phyloP scores from a whole-genome alignment of 2,329 filamentous ascomycete species.

The Aspergillus brunneoviolaceus region DNA sequence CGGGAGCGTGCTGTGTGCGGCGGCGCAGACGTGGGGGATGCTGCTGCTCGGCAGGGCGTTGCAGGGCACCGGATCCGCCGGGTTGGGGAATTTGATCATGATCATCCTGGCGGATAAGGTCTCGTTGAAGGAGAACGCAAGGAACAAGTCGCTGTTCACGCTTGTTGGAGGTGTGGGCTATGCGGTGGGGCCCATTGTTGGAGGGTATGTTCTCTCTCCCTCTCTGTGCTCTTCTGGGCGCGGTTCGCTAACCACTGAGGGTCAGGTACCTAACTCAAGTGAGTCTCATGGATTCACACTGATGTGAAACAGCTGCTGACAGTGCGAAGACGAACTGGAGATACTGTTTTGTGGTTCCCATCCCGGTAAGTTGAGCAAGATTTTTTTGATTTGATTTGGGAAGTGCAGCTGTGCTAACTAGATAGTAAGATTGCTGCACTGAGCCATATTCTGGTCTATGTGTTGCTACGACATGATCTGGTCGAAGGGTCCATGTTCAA shows the following conservation, averaged over 20 bases:
- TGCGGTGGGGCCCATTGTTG: slow-evolving; percentile 61
- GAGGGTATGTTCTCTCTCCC: slow-evolving; percentile 41
- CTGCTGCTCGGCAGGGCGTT: slow-evolving; percentile 63
- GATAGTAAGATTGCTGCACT: slow-evolving; percentile 44
- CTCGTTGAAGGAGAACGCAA: slow-evolving; percentile 59
- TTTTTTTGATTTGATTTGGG: too few species aligned
- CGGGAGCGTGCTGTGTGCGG: slow-evolving; percentile 63
- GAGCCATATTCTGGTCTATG: slow-evolving; percentile 54
- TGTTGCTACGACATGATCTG: slow-evolving; percentile 60
- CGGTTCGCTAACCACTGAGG: slow-evolving; percentile 4
- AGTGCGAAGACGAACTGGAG: slow-evolving; percentile 54
- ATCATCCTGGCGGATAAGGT: slow-evolving; percentile 67
- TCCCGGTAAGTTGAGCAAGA: slow-evolving; percentile 24
- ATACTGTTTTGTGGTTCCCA: slow-evolving; percentile 66
- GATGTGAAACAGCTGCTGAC: slow-evolving; percentile 40
- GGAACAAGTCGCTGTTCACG: slow-evolving; percentile 63
- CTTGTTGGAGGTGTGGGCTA: slow-evolving; percentile 61
- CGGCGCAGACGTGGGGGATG: slow-evolving; percentile 56
- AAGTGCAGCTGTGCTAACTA: slow-evolving; percentile 26
- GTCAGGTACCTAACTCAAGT: slow-evolving; percentile 35
- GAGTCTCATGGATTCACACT: neutral
- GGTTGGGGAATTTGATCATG: slow-evolving; percentile 60
- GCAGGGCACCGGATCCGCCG: slow-evolving; percentile 62
- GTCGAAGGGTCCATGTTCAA: slow-evolving; percentile 51
- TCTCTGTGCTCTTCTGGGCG: neutral